Evolutionary conservation across 306 rosid species (phyloP).

Genomic region (Mimosa bimucronata): DNA sequence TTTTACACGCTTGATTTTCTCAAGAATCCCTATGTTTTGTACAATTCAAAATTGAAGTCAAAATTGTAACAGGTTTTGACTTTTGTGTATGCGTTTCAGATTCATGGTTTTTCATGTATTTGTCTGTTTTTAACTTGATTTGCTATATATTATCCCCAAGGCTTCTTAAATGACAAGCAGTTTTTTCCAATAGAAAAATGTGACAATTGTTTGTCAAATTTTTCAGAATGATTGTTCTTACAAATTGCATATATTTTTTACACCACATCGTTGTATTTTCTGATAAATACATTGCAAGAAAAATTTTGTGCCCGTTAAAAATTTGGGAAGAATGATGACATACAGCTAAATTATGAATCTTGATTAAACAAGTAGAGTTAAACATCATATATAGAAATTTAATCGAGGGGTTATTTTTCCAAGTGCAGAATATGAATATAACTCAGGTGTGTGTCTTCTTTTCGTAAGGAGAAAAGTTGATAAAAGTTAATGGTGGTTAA

Average conservation of each 20-base stretch:
- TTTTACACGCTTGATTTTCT: background rate
- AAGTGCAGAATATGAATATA: background rate
- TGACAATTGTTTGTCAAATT: too few species aligned
- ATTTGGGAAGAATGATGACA: background rate
- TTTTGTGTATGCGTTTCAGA: background rate
- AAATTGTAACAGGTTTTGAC: background rate
- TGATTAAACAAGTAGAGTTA: background rate
- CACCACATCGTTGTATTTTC: too few species aligned
- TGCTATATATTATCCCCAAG: background rate
- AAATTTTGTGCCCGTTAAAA: background rate
- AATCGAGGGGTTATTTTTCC: background rate
- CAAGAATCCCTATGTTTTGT: background rate
- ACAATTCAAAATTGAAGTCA: background rate
- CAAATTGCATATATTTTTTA: too few species aligned
- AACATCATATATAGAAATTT: background rate
- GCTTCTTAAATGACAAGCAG: too few species aligned
- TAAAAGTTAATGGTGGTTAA: background rate
- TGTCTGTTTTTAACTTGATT: background rate
- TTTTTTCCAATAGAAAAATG: too few species aligned
- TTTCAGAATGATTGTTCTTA: too few species aligned
- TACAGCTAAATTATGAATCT: background rate
- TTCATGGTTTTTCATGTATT: background rate
- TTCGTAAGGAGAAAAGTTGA: background rate
- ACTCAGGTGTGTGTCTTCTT: background rate
- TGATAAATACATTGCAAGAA: background rate